Evolutionary conservation across 2,329 filamentous ascomycete species (phyloP), one percentile per base, ranked within the genome.

Genomic region (Alternaria incomplexa): DNA sequence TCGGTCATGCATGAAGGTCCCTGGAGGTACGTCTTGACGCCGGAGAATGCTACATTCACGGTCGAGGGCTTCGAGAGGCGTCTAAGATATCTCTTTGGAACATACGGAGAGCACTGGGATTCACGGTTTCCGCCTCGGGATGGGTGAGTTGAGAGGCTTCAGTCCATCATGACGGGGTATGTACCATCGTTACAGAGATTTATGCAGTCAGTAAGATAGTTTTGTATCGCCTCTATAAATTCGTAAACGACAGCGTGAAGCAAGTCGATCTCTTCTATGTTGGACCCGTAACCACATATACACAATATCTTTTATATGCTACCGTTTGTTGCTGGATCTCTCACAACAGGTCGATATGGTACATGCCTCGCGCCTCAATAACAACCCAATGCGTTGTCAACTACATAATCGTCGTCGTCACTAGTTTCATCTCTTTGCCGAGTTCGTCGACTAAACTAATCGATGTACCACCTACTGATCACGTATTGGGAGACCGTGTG

Each of bases 231-330:
- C 22, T 2, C 1, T 1, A 13, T 5, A 5, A 5, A 2, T 4
- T 13, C 2, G 0, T 1, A 9, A 1, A 9, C 6, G 4, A 30
- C 1, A 20, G 47, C 47, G n/a, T 4, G 3, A 7, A 50, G 3
- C 11, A 5, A 50, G 0, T 50, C 4, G 2, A 5, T 40, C 0
- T 40, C 15, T 13, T 5, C 6, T 4, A 15, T 0, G 2, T 22
- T n/a, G 15, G 10, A 5, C 1, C 13, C 2, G 28, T 12, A 7
- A 22, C 6, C 3, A 6, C 6, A 20, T 5, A 3, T 5, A 3
- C 15, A 28, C 6, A 20, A 17, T n/a, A n/a, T n/a, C n/a, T n/a
- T n/a, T n/a, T n/a, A n/a, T n/a, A n/a, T n/a, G n/a, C n/a, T n/a
- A n/a, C n/a, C n/a, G n/a, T 25, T 25, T 8, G 23, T 25, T 25